A percentile compares a stretch with the other conserved stretches of the same genome.
These are phyloP conservation scores for Teratosphaeriaceae sp. DNA, from an alignment of 2,329 filamentous ascomycete genomes.

Conservation along the genomic window DNA sequence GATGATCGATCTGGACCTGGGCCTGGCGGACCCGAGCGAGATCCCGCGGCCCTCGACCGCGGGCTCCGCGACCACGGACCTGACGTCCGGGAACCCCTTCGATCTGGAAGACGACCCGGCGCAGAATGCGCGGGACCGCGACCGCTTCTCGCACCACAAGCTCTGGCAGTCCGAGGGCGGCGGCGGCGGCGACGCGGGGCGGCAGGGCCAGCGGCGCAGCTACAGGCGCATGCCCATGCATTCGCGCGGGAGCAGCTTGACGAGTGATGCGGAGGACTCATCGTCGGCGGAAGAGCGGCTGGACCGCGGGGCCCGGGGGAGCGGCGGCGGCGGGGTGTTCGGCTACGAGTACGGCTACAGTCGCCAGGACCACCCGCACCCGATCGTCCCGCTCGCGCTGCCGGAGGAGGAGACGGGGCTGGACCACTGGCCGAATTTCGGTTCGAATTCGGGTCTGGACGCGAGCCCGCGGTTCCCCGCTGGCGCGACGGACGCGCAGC, in stretches of 20 bases:
- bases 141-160: slow-evolving; percentile 30
- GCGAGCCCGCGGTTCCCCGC: slow-evolving; percentile 13
- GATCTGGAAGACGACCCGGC: slow-evolving; percentile 40
- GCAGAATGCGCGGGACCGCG: slow-evolving; percentile 22
- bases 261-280: too few relatives aligned
- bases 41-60: slow-evolving; percentile 37
- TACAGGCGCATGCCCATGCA: slow-evolving; percentile 27
- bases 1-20: slow-evolving; percentile 41
- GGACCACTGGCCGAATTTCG: slow-evolving; percentile 17
- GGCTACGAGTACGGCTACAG: slow-evolving; percentile 15
- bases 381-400: background rate
- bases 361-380: slow-evolving; percentile 1
- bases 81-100: slow-evolving; percentile 42
- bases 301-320: slow-evolving; percentile 10
- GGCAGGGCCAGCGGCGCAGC: slow-evolving; percentile 19
- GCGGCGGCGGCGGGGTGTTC: slow-evolving; percentile 14
- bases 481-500: slow-evolving; percentile 11
- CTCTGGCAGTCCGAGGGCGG: slow-evolving; percentile 30
- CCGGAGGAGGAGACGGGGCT: slow-evolving; percentile 7
- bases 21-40: slow-evolving; percentile 29
- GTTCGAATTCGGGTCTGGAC: slow-evolving; percentile 10
- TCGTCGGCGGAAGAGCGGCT: too few relatives aligned
- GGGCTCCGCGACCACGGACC: slow-evolving; percentile 31
- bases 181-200: too few relatives aligned
- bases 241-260: slow-evolving; percentile 26